Evolutionary conservation across 805 yeast genomes (phyloP), one percentile per base, ranked within the genome.

Genomic region (Cyberlindnera americana): DNA sequence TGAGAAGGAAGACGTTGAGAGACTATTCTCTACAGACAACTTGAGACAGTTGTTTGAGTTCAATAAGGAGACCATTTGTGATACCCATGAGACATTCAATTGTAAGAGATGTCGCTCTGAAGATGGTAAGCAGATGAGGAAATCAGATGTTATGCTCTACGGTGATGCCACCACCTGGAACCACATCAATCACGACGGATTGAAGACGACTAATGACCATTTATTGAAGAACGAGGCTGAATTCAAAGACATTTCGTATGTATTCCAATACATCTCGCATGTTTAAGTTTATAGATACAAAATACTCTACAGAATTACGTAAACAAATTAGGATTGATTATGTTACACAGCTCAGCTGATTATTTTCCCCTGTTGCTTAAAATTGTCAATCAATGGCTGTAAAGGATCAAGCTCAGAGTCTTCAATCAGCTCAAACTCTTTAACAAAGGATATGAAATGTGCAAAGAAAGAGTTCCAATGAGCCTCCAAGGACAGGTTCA

Each of bases 131-230:
- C 99, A 93, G 64, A 46, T 64, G 22, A 54, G 68, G 5, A 80
- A 75, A 49, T 74, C 96, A 0, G 77, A 81, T 0, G 95, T 95
- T 0, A 90, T 93, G 96, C 65, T 93, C 24, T 93, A 93, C 58
- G 99, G 99, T 48, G 99, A 93, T 62, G 86, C 98, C 0, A 93
- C 97, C 0, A 81, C 97, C 0, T 91, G 99, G 99, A 91, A 93
- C 59, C 99, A 93, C 65, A 70, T 86, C 41, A 75, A 81, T 44
- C 85, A 74, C 44, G 73, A 67, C 4, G 77, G 74, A 2, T 66
- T 93, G 54, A 65, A 60, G 19, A 63, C 65, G 23, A 85, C 90
- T 16, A 85, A 88, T 52, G 99, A 93, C 57, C 73, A 77, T 44
- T 65, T 93, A 36, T 66, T 93, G 44, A 73, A 77, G 48, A 88